phyloP scores from a whole-genome alignment of 2,329 filamentous ascomycete genomes.

The Trichoderma hamatum region DNA sequence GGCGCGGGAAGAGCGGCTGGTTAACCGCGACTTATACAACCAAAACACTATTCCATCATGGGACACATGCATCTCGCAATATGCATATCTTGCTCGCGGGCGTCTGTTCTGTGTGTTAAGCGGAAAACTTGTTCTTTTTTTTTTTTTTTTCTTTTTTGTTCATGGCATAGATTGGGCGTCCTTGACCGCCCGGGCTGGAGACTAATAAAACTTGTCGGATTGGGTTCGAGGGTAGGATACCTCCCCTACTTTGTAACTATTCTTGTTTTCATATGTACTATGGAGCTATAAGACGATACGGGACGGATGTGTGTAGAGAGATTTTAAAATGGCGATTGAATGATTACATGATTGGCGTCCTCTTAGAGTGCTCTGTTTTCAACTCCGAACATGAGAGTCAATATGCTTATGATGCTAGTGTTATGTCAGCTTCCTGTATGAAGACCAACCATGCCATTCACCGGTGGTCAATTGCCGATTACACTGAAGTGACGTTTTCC shows the following conservation, averaged over 20 bases:
- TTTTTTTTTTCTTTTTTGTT: conserved; percentile 8
- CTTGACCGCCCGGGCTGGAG: conserved; percentile 11
- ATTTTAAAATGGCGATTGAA: not conserved
- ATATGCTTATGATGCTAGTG: not conserved
- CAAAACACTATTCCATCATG: conserved; percentile 11
- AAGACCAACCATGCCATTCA: not conserved
- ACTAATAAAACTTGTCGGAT: conserved; percentile 21
- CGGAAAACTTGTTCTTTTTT: conserved; percentile 10
- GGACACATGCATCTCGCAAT: conserved; percentile 11
- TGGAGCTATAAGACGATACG: not conserved
- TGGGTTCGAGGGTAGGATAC: conserved; percentile 19
- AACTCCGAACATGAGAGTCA: not conserved
- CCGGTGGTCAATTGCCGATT: not conserved
- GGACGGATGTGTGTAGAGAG: not conserved
- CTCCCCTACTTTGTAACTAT: conserved; percentile 23
- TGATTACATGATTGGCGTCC: not conserved
- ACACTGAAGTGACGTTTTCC: not conserved
- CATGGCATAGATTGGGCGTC: conserved; percentile 28
- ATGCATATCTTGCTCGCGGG: conserved; percentile 23
- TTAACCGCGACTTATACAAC: conserved; percentile 4
- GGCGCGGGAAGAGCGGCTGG: conserved; percentile 18
- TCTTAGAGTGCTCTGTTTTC: not conserved
- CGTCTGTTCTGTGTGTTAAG: conserved; percentile 25
- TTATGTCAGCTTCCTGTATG: not conserved
- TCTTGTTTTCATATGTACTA: conserved; percentile 17